Percentiles rank a stretch among this genome's conserved stretches.
Conservation (phyloP, 169 alveolate genomes). For the Plasmodium fragile region DNA sequence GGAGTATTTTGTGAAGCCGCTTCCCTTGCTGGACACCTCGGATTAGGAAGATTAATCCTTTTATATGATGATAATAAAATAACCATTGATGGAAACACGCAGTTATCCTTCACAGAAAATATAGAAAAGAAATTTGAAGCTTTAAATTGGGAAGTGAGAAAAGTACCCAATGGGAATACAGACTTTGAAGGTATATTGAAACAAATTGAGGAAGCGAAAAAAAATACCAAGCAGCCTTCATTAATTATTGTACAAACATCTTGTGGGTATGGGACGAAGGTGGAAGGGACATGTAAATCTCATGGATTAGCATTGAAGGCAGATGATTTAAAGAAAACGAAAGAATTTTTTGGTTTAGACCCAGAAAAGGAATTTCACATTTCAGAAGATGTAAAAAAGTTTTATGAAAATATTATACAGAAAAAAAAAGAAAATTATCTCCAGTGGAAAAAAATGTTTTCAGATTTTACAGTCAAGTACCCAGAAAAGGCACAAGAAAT, state of each 20-base stretch:
- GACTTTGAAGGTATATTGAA: constrained; percentile 30
- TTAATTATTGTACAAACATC: constrained; percentile 83
- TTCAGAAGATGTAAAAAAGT: constrained; percentile 79
- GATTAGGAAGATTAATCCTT: constrained; percentile 83
- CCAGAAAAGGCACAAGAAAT: constrained; percentile 79
- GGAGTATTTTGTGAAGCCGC: constrained; percentile 88
- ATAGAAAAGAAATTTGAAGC: constrained; percentile 79
- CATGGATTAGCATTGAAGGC: constrained; percentile 88
- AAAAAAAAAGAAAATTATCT: constrained; percentile 73
- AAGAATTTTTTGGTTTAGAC: constrained; percentile 78
- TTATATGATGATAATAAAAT: constrained; percentile 86
- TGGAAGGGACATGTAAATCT: constrained; percentile 86
- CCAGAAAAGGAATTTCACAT: constrained; percentile 82
- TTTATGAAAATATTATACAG: constrained; percentile 57
- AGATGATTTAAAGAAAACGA: constrained; percentile 84
- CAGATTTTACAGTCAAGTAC: constrained; percentile 67
- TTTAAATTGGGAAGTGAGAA: constrained; percentile 83
- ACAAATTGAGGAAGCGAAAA: constrained; percentile 83
- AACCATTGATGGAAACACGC: constrained; percentile 87
- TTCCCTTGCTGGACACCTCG: constrained; percentile 87
- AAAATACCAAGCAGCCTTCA: constrained; percentile 84
- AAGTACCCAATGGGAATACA: constrained; percentile 73
- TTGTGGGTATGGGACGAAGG: constrained; percentile 84
- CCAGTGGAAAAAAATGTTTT: constrained; percentile 79
- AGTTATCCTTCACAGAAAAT: constrained; percentile 83